A percentile compares a stretch with the other conserved stretches of the same genome.
phyloP scores from a whole-genome alignment of 2,329 filamentous ascomycete species.

The Hypoxylon sp. region DNA sequence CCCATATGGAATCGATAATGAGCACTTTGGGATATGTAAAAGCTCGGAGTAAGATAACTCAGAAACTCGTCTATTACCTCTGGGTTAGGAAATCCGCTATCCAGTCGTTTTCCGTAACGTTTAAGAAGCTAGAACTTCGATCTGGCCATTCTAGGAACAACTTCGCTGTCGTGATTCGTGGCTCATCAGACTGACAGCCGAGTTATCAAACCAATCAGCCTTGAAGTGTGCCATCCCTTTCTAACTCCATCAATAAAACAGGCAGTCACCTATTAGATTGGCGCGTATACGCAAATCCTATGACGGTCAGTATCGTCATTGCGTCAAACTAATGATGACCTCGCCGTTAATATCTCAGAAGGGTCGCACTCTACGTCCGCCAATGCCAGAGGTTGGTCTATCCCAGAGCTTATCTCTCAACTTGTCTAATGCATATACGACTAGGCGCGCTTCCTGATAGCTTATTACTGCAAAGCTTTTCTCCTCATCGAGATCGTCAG shows the following conservation, averaged over 20 bases:
- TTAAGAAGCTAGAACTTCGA: slow-evolving; percentile 82
- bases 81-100: slow-evolving; percentile 70
- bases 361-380: slow-evolving; percentile 26
- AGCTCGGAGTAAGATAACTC: slow-evolving; percentile 77
- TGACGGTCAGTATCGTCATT: slow-evolving; percentile 31
- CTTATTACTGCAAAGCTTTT: slow-evolving; percentile 29
- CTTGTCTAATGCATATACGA: slow-evolving; percentile 32
- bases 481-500: slow-evolving; percentile 41
- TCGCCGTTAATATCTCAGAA: slow-evolving; percentile 23
- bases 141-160: slow-evolving; percentile 87
- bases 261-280: slow-evolving; percentile 23
- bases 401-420: slow-evolving; percentile 31
- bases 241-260: slow-evolving; percentile 8
- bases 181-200: slow-evolving; percentile 41
- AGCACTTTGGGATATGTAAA: slow-evolving; percentile 78
- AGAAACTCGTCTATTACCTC: slow-evolving; percentile 91
- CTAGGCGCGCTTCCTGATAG: slow-evolving; percentile 31
- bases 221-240: slow-evolving; percentile 8
- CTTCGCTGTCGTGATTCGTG: slow-evolving; percentile 81
- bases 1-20: slow-evolving; percentile 81
- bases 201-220: slow-evolving; percentile 19
- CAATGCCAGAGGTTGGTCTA: slow-evolving; percentile 27
- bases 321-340: slow-evolving; percentile 26
- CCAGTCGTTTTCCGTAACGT: slow-evolving; percentile 55
- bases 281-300: slow-evolving; percentile 12